Percentiles rank a stretch among this genome's conserved stretches.
Conservation (phyloP, 2,329 filamentous ascomycete genomes). For the Colletotrichum lentis region DNA sequence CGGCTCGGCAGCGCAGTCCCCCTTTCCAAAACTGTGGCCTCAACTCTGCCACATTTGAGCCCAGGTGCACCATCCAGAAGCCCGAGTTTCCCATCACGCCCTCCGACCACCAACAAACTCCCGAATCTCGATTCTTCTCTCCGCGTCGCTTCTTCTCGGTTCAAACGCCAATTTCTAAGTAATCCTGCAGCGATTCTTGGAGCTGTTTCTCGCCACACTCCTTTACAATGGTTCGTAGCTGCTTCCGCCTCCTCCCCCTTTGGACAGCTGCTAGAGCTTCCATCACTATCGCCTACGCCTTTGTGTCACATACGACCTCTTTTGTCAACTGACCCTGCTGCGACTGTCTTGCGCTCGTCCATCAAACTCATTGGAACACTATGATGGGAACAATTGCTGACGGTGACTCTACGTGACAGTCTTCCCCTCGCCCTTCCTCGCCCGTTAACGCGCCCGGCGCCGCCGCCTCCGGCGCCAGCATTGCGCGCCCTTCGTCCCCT, state of each 20-base stretch:
- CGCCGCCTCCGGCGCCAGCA: conserved; percentile 71
- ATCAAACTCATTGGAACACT: not conserved
- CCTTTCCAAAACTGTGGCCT: conserved; percentile 56
- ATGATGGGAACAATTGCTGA: conserved; percentile 4
- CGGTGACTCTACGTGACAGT: conserved; percentile 48
- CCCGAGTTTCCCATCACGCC: conserved; percentile 29
- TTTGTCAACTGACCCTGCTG: not conserved
- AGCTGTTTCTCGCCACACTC: conserved; percentile 21
- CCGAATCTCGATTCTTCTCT: conserved; percentile 40
- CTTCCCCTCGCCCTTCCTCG: conserved; percentile 68
- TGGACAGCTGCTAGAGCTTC: not conserved
- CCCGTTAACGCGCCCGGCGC: conserved; percentile 61
- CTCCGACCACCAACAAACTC: conserved; percentile 35
- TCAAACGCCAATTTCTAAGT: conserved; percentile 10
- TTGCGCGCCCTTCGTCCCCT: conserved; percentile 83
- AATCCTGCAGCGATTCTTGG: conserved; percentile 49
- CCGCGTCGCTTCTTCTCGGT: conserved; percentile 9
- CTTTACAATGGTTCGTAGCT: conserved; percentile 38
- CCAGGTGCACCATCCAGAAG: conserved; percentile 34
- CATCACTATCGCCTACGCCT: not conserved
- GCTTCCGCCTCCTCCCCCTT: not conserved
- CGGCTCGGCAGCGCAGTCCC: conserved; percentile 42
- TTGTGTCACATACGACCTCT: not conserved
- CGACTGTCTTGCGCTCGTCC: not conserved
- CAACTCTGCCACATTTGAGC: conserved; percentile 47